Base-by-base conservation (phyloP, 1,284 basidiomycete species). In the Ceratobasidium papillatum region DNA sequence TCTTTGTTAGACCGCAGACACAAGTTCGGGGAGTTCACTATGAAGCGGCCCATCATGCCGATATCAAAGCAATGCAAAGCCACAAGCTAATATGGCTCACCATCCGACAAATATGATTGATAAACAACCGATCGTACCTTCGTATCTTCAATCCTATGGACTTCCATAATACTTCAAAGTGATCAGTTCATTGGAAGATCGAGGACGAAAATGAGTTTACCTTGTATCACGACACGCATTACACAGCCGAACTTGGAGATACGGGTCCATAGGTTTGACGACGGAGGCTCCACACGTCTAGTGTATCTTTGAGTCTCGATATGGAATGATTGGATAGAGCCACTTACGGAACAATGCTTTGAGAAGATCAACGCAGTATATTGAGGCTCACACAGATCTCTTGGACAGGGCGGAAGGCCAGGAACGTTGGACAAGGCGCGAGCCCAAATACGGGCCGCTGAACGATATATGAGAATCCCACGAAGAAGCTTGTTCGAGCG, bases 351-450 rank as follows among this genome's bases (percentile, higher is more conserved):
- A 34, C 65, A 68, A 19, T 36, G 14, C 41, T 43, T 14, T 25
- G 8, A 43, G 69, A 77, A 17, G 2, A 68, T 3, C 1, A 68
- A 34, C 19, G 51, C 49, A 9, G 49, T 51, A 27, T 68, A 68
- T 56, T 56, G 49, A 2, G 65, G 65, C n/a, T 68, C 65, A 38
- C 47, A 54, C 22, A 68, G 32, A 9, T 36, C 47, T 7, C 4
- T 12, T 14, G 34, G 51, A 36, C 65, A 68, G 11, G 51, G 51
- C 1, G 65, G 65, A n/a, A 68, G 51, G 5, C 41, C 65, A 19
- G 30, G 12, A 2, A 56, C 65, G 36, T 68, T 68, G n/a, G 34
- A 7, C 19, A 54, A 17, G 2, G 65, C 36, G 45, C 11, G 9
- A 2, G 19, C 14, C 65, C 65, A 68, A n/a, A 68, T 56, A 0